Evolutionary conservation across 345 rosid genomes (phyloP).

Genomic region (Hibiscus tridactylites): DNA sequence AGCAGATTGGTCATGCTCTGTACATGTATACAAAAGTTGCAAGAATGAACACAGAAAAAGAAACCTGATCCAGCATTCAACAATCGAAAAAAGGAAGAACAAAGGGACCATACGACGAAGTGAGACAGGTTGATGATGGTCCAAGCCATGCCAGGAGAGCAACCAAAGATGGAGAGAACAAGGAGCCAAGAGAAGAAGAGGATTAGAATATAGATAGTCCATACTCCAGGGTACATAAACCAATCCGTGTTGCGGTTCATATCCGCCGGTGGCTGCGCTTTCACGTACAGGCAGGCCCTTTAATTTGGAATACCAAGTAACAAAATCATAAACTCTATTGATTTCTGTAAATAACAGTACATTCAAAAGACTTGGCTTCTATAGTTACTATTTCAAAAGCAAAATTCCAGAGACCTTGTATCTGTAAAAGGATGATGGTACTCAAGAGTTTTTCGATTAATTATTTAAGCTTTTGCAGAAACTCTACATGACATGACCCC

Average conservation of each 20-base stretch:
- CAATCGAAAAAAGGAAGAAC: neutral
- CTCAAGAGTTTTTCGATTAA: neutral
- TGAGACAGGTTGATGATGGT: conserved; percentile 70
- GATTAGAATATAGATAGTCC: conserved; percentile 8
- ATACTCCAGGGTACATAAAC: conserved; percentile 76
- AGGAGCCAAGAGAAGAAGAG: conserved; percentile 68
- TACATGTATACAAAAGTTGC: no score
- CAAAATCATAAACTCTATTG: neutral
- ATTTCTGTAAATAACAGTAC: no score
- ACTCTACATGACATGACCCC: no score
- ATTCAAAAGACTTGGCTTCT: no score
- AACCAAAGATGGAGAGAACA: conserved; percentile 55
- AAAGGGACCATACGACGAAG: conserved; percentile 34
- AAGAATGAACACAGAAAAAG: neutral
- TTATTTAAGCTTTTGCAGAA: neutral
- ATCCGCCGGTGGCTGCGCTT: conserved; percentile 65
- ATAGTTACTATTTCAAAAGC: neutral
- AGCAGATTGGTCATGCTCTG: neutral
- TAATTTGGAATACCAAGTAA: neutral
- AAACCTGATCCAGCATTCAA: conserved; percentile 9
- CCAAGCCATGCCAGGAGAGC: conserved; percentile 85
- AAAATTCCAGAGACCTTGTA: neutral
- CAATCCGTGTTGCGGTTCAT: conserved; percentile 78
- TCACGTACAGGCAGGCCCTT: conserved; percentile 56
- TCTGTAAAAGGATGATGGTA: neutral